These are phyloP conservation scores for Malus hybrid DNA, from an alignment of 331 rosid genomes.

Conservation along the genomic window DNA sequence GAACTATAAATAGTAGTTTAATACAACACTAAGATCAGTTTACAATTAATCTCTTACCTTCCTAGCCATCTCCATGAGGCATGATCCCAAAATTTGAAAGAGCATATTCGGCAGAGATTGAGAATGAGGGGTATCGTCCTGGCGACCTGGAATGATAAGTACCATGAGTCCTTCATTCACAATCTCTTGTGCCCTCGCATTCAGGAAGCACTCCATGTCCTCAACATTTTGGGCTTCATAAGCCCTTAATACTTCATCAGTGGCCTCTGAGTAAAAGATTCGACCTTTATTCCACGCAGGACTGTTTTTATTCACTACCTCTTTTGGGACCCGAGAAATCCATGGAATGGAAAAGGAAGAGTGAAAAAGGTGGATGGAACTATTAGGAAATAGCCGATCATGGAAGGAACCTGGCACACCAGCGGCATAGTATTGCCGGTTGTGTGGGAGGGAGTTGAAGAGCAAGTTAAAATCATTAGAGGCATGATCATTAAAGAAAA, in stretches of 20 bases:
- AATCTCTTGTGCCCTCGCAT: not conserved
- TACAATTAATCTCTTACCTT: not conserved
- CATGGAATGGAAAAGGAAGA: not conserved
- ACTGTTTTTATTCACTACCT: not conserved
- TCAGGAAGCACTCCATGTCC: not conserved
- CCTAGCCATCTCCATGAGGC: not conserved
- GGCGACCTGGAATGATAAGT: not conserved
- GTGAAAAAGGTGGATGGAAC: not conserved
- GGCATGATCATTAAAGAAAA: not conserved
- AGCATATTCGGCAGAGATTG: not conserved
- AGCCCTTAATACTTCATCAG: not conserved
- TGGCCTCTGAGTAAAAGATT: not conserved
- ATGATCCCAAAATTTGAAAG: not conserved
- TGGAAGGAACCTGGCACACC: not conserved
- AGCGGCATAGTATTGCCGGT: not conserved
- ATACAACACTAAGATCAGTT: not conserved
- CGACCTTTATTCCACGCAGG: not conserved
- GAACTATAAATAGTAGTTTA: not conserved
- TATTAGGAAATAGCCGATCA: not conserved
- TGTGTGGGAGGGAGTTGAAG: not conserved
- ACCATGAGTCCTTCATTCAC: not conserved
- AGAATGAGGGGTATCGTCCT: not conserved
- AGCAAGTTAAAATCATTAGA: not conserved
- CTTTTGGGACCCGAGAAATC: not conserved
- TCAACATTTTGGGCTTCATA: not conserved